Evolutionary conservation across 2,329 filamentous ascomycete genomes (phyloP), one percentile per base, ranked within the genome.

Genomic region (Escovopsis sp.): DNA sequence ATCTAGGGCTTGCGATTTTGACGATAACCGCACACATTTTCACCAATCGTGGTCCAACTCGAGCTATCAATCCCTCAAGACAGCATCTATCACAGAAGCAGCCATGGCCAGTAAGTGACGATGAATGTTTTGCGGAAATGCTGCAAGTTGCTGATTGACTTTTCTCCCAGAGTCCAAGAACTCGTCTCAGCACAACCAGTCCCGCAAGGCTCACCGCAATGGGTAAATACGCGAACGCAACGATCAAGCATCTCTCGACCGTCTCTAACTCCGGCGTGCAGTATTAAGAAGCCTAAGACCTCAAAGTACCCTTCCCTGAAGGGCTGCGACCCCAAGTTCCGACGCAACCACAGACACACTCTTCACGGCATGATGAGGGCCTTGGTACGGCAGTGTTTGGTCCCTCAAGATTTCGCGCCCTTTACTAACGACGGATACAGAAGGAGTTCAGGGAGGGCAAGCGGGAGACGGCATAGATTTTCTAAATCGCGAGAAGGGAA

Each of bases 201-300:
- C 78, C 69, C 84, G 84, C 77, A 98, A 98, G 85, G 88, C 87
- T 73, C 91, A 98, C 82, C 82, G 83, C 67, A 98, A 98, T 78
- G 91, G 91, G 89, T 95, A 82, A 61, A 82, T 73, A 51, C 38
- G 39, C 40, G 39, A 35, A 8, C 35, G 11, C 11, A 11, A 32
- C 28, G 28, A 32, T 34, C 28, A 19, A 18, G n/a, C 28, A 36
- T 41, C 34, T 18, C 18, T 19, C n/a, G 26, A 36, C 34, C 28
- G 45, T 36, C 18, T 38, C 47, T 56, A 36, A 59, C 51, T 33
- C 30, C n/a, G 40, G 39, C 12, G 40, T 26, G 36, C 66, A 95
- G 89, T 74, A 98, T 98, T 80, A 96, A 96, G 84, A 96, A 95
- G 84, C 91, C 91, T 55, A 95, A 94, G 81, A 96, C 91, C 65